Evolutionary conservation across 2,329 filamentous ascomycete genomes (phyloP), one percentile per base, ranked within the genome.

Genomic region (Aureobasidium pullulans): DNA sequence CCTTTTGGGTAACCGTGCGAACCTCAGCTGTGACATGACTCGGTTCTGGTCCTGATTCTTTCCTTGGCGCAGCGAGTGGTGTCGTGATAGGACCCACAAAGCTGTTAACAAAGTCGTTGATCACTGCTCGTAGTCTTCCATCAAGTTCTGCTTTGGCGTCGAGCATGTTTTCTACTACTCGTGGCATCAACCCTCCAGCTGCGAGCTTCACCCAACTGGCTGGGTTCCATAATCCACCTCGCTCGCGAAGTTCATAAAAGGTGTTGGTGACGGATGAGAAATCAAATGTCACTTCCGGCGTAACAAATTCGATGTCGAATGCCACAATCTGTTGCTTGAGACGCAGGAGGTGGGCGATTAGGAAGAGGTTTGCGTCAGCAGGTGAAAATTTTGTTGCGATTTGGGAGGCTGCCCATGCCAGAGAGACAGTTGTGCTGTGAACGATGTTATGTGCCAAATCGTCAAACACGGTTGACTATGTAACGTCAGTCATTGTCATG

Each of bases 261-360:
- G 85, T 86, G 63, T 77, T 83, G 5, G 83, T 84, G 11, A 87
- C 75, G 52, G 78, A 80, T n/a, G 83, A 84, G 69, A 87, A 86
- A 71, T 87, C 84, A 69, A 87, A 80, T 13, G 81, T 80, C 49
- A 87, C 76, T 62, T 87, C 84, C 4, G 84, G 84, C 2, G 82
- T 81, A 19, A 86, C 82, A 66, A 82, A 87, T 69, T 87, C 92
- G 65, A 99, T 96, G 75, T 99, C 94, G 62, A 99, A 91, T 9
- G 92, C 92, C 29, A 99, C 86, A 54, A 99, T 88, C 71, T 96
- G 90, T 70, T 96, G 95, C 73, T 97, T 97, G 54, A 99, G 83
- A 52, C 96, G 87, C 52, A 99, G 86, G 1, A 99, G 81, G 70
- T 99, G 96, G 66, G 93, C 94, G 67, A 99, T 87, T 68, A 96